phyloP scores from a whole-genome alignment of 148 eudicot species.

The Suaeda aralocaspica region DNA sequence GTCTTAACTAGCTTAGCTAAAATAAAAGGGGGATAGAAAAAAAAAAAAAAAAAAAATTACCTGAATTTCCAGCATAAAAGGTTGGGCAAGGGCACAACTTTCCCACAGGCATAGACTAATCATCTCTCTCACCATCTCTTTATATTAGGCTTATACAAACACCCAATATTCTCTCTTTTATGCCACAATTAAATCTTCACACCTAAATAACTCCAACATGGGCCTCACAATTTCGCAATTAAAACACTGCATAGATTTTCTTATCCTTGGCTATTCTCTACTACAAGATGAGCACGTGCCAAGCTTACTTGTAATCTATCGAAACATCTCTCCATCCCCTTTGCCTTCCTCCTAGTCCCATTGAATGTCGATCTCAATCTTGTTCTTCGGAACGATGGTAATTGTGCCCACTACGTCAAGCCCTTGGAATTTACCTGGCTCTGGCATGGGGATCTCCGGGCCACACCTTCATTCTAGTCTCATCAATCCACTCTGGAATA shows the following conservation, averaged over 20 bases:
- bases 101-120: conserved; percentile 61
- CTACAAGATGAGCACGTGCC: conserved; percentile 51
- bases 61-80: conserved; percentile 18
- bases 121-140: conserved; percentile 32
- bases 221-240: conserved; percentile 59
- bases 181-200: conserved; percentile 67
- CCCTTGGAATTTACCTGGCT: conserved; percentile 25
- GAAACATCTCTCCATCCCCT: conserved; percentile 56
- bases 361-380: background rate
- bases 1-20: background rate
- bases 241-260: conserved; percentile 48
- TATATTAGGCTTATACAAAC: conserved; percentile 60
- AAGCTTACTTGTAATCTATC: conserved; percentile 61
- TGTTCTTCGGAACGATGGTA: conserved; percentile 35
- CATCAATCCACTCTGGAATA: conserved; percentile 62
- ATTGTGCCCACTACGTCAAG: conserved; percentile 48
- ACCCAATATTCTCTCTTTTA: conserved; percentile 44
- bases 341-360: background rate
- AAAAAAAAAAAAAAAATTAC: conserved; percentile 6
- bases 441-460: conserved; percentile 63
- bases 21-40: background rate
- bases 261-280: conserved; percentile 20
- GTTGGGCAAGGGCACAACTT: conserved; percentile 57
- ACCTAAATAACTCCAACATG: conserved; percentile 72
- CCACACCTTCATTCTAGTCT: conserved; percentile 34